Evolutionary conservation across 2,329 filamentous ascomycete species (phyloP), one percentile per base, ranked within the genome.

Genomic region (Fusarium azukiicola): DNA sequence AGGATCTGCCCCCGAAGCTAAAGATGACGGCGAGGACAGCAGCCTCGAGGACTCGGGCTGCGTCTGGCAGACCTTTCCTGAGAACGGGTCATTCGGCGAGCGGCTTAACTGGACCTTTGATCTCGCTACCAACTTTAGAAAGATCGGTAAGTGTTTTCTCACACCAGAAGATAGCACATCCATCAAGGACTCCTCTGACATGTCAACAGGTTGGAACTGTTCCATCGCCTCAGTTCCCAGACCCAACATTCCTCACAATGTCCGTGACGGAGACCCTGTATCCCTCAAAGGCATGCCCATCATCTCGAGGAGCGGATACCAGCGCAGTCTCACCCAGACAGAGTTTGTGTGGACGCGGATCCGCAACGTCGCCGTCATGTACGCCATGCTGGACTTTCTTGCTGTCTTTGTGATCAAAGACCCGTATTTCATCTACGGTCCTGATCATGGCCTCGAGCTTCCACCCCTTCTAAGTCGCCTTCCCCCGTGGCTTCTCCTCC

Each of bases 341-440:
- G 82, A 87, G 6, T 90, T 95, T 56, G 72, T 94, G 52, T 84
- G 86, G 71, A 80, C 83, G 21, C 89, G 90, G 38, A 74, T 94
- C 16, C 72, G 85, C 13, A 88, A 83, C 10, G 87, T 95, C n/a
- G 71, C 92, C 4, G 72, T 91, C 49, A 89, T 90, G 78, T 98
- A 96, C 84, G 78, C 98, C 17, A 75, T 92, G 12, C 88, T 98
- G 13, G 97, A 99, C 85, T 73, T 93, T 11, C 86, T 96, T 69
- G 96, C 95, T 82, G 91, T 94, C 3, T 77, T 93, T 76, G 94
- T 96, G 88, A 94, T 95, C 80, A 92, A 93, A 69, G 97, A 99
- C 82, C 94, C 95, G 0, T 98, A 97, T 88, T 98, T 97, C 86
- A 83, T 94, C 73, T 84, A 92, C 36, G 91, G 93, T 2, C 87